A percentile compares a stretch with the other conserved stretches of the same genome.
Evolutionary conservation across 768 basidiomycete species (phyloP).

Genomic region (Agaricus subrufescens): DNA sequence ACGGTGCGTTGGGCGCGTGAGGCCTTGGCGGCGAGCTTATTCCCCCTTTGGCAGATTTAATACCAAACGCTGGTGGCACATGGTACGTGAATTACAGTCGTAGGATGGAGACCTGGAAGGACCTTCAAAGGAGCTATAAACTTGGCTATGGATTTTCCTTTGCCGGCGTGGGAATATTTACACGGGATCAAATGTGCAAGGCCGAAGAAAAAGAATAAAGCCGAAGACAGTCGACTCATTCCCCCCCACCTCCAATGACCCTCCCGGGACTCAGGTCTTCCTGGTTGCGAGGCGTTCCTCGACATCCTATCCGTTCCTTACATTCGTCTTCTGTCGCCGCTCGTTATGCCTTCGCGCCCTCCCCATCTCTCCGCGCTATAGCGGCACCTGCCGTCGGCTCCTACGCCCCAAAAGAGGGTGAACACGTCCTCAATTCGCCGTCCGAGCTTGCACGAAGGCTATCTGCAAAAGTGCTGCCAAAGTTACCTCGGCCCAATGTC

Average conservation of each 20-base stretch:
- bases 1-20: too few relatives aligned
- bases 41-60: too few relatives aligned
- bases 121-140: background rate
- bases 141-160: background rate
- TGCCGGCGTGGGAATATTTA: conserved; percentile 2
- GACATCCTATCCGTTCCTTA: conserved; percentile 41
- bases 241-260: conserved; percentile 25
- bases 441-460: conserved; percentile 92
- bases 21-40: too few relatives aligned
- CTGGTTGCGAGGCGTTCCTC: conserved; percentile 28
- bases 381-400: conserved; percentile 74
- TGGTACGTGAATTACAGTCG: too few relatives aligned
- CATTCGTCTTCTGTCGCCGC: conserved; percentile 36
- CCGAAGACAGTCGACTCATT: background rate
- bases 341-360: conserved; percentile 36
- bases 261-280: conserved; percentile 37
- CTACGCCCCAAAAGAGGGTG: conserved; percentile 59
- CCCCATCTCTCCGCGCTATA: conserved; percentile 55
- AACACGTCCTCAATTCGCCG: conserved; percentile 86
- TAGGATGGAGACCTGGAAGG: background rate
- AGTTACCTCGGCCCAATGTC: conserved; percentile 86
- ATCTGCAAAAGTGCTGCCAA: conserved; percentile 91
- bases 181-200: background rate
- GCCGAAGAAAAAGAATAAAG: conserved; percentile 13
- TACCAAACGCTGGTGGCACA: too few relatives aligned